Evolutionary conservation across 148 eudicot genomes (phyloP).

Genomic region (Salicornia ramosissima): DNA sequence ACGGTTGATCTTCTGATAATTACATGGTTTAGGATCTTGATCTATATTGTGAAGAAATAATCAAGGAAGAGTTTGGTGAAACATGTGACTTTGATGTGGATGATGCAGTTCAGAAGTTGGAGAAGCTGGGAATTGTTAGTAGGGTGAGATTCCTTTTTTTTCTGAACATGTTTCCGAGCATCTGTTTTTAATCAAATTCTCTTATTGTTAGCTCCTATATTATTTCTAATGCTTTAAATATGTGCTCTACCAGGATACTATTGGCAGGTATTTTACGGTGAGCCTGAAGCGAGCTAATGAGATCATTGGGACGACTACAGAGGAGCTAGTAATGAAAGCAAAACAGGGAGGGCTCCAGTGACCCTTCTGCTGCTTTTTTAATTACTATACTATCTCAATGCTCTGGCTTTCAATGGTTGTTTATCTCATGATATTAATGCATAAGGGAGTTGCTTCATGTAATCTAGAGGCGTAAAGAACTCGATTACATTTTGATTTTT

Average conservation of each 20-base stretch:
- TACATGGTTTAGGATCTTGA: constrained; percentile 73
- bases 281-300: constrained; percentile 79
- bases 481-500: no score
- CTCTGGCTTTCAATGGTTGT: no score
- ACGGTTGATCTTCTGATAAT: neutral
- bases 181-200: neutral
- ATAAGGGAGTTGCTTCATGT: no score
- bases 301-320: constrained; percentile 78
- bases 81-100: constrained; percentile 89
- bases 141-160: constrained; percentile 48
- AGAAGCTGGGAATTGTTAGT: constrained; percentile 82
- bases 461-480: no score
- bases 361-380: no score
- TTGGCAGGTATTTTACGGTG: constrained; percentile 64
- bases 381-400: no score
- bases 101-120: constrained; percentile 81
- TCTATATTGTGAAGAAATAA: constrained; percentile 66
- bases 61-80: constrained; percentile 81
- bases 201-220: neutral
- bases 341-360: no score
- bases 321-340: constrained; percentile 61
- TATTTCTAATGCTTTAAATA: constrained; percentile 4
- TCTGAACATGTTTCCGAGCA: neutral
- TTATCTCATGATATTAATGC: no score
- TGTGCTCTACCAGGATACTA: constrained; percentile 49